Base-by-base conservation (phyloP, 129 eudicot genomes). In the Helianthus tuberosus region DNA sequence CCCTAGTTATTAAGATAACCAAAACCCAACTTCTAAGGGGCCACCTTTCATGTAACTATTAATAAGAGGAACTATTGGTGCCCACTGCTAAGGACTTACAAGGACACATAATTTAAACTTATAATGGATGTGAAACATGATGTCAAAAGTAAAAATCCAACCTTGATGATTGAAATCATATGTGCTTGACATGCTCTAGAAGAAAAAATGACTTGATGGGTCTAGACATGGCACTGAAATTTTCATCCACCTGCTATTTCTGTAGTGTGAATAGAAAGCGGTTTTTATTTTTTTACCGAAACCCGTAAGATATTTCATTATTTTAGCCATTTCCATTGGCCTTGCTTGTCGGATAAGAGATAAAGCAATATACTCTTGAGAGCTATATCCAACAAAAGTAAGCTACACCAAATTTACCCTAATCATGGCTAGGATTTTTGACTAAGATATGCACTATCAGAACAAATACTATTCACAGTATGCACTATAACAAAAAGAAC, bases 191-290 rank as follows among this genome's bases (percentile, higher is more conserved):
- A 74, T 69, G 77, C 11, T 32, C 79, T 20, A 1, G 89, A 70
- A 36, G 96, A 20, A 20, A 85, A 82, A 90, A 84, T 16, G 91
- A 68, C 68, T 79, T 83, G 64, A 90, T 48, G 39, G 92, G 96
- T 66, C 88, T 77, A 20, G 93, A 67, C 79, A 94, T 83, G 49
- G 64, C 55, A 64, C 81, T 74, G 54, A 86, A 94, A 58, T 83
- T 87, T 52, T 94, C 97, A 84, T 94, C 98, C 85, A 94, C 11
- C 79, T 86, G 79, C 65, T 90, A 84, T 58, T 94, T 94, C 74
- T 85, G 91, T 50, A 85, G 71, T 54, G 85, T 84, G 68, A 88
- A 83, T 79, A 88, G 85, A 46, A 93, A 93, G 32, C 88, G 90
- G 50, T 68, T 77, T 38, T 23, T 60, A 0, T 27, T 27, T 77